Conservation (phyloP, 1,139 yeast species). For the Candida frijolesensis region DNA sequence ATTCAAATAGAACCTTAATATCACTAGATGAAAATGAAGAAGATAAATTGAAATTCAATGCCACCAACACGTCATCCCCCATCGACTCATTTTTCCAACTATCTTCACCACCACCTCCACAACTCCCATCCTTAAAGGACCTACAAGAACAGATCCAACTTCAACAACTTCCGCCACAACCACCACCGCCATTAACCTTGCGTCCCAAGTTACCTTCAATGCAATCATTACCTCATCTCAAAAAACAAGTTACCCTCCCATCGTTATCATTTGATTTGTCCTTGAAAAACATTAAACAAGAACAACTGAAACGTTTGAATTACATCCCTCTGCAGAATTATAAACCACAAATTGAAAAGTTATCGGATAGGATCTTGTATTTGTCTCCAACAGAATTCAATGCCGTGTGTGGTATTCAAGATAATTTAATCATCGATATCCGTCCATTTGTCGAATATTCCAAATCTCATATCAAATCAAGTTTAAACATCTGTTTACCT, state of each 20-base stretch:
- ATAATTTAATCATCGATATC: slow-evolving; percentile 58
- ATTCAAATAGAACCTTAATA: slow-evolving; percentile 9
- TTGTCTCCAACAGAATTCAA: not conserved
- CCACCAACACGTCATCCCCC: slow-evolving; percentile 8
- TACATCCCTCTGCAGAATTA: slow-evolving; percentile 16
- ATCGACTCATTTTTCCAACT: slow-evolving; percentile 1
- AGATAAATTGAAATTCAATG: slow-evolving; percentile 2
- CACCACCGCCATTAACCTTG: not conserved
- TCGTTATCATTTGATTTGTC: slow-evolving; percentile 10
- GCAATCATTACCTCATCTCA: slow-evolving; percentile 12
- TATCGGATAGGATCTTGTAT: slow-evolving; percentile 10
- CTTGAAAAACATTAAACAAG: slow-evolving; percentile 12
- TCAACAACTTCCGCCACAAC: not conserved
- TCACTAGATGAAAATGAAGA: slow-evolving; percentile 20
- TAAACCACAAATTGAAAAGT: slow-evolving; percentile 16
- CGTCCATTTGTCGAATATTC: slow-evolving; percentile 70
- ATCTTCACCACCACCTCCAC: slow-evolving; percentile 4
- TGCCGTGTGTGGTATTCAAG: not conserved
- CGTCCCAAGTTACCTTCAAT: slow-evolving; percentile 1
- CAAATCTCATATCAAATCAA: slow-evolving; percentile 49
- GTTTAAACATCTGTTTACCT: slow-evolving; percentile 75
- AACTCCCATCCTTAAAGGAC: not conserved
- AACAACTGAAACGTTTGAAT: slow-evolving; percentile 18
- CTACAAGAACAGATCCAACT: not conserved
- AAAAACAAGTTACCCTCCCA: slow-evolving; percentile 19